phyloP scores from a whole-genome alignment of 768 basidiomycete species.

The Pulveroboletus sp. region DNA sequence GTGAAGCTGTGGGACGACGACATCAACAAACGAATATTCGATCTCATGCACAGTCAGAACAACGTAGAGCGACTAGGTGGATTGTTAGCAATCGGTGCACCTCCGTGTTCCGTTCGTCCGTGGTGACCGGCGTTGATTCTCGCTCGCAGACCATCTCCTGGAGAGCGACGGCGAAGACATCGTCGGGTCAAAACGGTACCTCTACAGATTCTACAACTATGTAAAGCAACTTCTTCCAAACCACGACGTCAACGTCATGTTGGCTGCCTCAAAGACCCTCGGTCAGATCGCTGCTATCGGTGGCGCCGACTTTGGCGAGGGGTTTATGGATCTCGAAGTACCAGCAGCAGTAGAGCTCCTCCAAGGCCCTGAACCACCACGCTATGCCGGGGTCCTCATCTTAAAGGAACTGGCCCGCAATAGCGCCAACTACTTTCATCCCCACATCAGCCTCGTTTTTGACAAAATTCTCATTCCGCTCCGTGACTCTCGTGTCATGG shows the following conservation, averaged over 20 bases:
- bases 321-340: slow-evolving; percentile 87
- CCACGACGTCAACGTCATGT: slow-evolving; percentile 90
- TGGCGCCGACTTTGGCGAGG: slow-evolving; percentile 78
- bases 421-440: slow-evolving; percentile 82
- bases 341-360: slow-evolving; percentile 78
- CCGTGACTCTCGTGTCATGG: slow-evolving; percentile 83
- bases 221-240: slow-evolving; percentile 90
- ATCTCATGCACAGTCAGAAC: slow-evolving; percentile 78
- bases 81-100: slow-evolving; percentile 78
- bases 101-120: background rate
- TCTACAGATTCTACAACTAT: slow-evolving; percentile 88
- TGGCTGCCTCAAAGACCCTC: slow-evolving; percentile 87
- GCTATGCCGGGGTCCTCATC: slow-evolving; percentile 92
- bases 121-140: slow-evolving; percentile 6
- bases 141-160: slow-evolving; percentile 59
- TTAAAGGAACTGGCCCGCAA: slow-evolving; percentile 90
- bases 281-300: slow-evolving; percentile 84
- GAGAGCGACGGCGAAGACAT: slow-evolving; percentile 75
- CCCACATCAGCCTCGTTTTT: slow-evolving; percentile 82
- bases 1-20: slow-evolving; percentile 83
- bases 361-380: slow-evolving; percentile 70
- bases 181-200: slow-evolving; percentile 72
- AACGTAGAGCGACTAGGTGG: slow-evolving; percentile 81
- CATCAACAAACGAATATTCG: slow-evolving; percentile 74
- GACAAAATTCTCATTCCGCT: slow-evolving; percentile 91